Evolutionary conservation across 768 basidiomycete species (phyloP).

Genomic region (Polyporus arcularius): DNA sequence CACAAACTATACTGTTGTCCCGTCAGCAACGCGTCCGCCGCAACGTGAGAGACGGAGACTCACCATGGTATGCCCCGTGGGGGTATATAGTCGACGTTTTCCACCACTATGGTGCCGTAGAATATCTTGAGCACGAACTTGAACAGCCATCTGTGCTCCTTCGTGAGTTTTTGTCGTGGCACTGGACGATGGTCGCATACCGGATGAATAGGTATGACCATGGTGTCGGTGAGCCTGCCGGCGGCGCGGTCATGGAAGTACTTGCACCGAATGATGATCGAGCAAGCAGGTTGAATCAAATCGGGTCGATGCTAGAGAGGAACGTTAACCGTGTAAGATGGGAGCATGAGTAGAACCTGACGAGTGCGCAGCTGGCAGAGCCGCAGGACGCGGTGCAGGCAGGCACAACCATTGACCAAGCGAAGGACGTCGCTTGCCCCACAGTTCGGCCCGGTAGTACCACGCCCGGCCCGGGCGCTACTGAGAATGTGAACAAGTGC

Average conservation of each 20-base stretch:
- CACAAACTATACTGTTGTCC: slow-evolving; percentile 69
- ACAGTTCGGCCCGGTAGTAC: no score
- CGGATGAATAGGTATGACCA: slow-evolving; percentile 74
- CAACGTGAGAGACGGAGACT: slow-evolving; percentile 15
- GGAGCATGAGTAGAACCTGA: no score
- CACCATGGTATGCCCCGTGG: slow-evolving; percentile 75
- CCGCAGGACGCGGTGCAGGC: no score
- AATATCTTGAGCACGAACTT: slow-evolving; percentile 88
- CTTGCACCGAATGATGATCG: no score
- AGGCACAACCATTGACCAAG: no score
- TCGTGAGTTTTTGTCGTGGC: background rate
- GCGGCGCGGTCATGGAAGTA: slow-evolving; percentile 28
- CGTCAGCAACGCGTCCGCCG: background rate
- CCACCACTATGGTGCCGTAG: slow-evolving; percentile 86
- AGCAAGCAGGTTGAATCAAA: no score
- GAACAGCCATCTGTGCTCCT: slow-evolving; percentile 56
- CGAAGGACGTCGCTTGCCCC: no score
- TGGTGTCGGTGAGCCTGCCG: slow-evolving; percentile 43
- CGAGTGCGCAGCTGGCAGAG: no score
- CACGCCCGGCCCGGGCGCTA: no score
- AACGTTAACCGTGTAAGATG: no score
- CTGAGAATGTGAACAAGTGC: no score
- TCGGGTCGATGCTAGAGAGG: no score
- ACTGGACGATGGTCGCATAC: slow-evolving; percentile 33
- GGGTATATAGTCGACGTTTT: slow-evolving; percentile 73